Evolutionary conservation across 345 rosid genomes (phyloP), one percentile per base, ranked within the genome.

Genomic region (Trapa bicornis): DNA sequence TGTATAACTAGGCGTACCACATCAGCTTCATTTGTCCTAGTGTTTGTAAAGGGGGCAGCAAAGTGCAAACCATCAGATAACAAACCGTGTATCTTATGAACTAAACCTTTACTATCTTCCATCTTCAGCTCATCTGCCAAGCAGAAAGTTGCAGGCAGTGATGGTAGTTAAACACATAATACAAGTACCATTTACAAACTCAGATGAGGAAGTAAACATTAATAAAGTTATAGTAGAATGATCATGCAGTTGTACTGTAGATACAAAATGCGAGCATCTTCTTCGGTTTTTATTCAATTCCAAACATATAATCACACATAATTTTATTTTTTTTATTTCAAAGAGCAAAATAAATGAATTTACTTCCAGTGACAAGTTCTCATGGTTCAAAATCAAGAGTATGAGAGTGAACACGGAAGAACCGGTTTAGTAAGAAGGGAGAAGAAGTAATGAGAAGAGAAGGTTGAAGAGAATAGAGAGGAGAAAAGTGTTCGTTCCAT

Each of bases 1-100:
- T 15, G 38, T 37, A 29, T 65, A 66, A n/a, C 48, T 4, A 14
- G 58, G 69, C 80, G 11, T 80, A 85, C 92, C 84, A 85, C 77
- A 73, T 87, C 88, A 64, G 74, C 70, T 75, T 87, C 93, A 68
- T 65, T 80, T 22, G 85, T 80, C 81, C 79, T 83, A 70, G 71
- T 66, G 74, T 79, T 68, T 4, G 78, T 67, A 45, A 68, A 64
- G 36, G 82, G 85, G 42, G 75, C 65, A 42, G 75, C 79, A 56
- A 83, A 75, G 60, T 54, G 70, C n/a, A 66, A 37, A 15, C 76
- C 81, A 71, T 80, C 82, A 56, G 80, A 68, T 65, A 67, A 78
- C 32, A 57, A 74, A 69, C 66, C 69, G 64, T 73, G 68, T 45
- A 83, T 78, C 72, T 68, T 83, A 71, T 76, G 67, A 64, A 67